A percentile compares a stretch with the other conserved stretches of the same genome.
Conservation (phyloP, 257 asterid genomes). For the Ilex asprella region DNA sequence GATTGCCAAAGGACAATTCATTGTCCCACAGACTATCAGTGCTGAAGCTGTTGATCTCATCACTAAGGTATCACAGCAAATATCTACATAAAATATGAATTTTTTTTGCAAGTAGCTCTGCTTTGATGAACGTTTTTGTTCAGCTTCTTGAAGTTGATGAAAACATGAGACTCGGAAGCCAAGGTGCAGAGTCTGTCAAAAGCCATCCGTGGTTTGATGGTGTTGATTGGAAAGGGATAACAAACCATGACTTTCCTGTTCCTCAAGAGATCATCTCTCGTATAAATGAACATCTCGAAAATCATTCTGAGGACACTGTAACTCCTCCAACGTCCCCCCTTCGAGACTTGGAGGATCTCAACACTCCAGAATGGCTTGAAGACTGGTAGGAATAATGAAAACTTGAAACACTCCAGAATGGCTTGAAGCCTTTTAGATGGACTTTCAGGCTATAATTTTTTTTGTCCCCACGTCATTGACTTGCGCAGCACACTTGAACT, state of each 20-base stretch:
- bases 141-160: constrained; percentile 89
- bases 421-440: background rate
- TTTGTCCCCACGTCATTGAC: background rate
- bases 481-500: background rate
- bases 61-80: constrained; percentile 45
- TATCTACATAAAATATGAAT: background rate
- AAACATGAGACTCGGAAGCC: constrained; percentile 72
- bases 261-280: constrained; percentile 61
- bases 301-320: constrained; percentile 32
- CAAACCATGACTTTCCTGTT: constrained; percentile 28
- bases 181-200: constrained; percentile 61
- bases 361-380: constrained; percentile 79
- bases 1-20: constrained; percentile 76
- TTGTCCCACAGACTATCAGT: constrained; percentile 66
- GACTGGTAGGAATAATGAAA: constrained; percentile 50
- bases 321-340: constrained; percentile 40
- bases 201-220: constrained; percentile 75
- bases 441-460: background rate
- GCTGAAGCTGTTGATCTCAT: constrained; percentile 69
- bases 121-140: background rate
- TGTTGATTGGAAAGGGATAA: constrained; percentile 67
- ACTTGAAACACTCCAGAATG: background rate
- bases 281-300: constrained; percentile 49
- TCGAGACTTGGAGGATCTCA: constrained; percentile 44
- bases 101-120: background rate